phyloP scores from a whole-genome alignment of 1,284 basidiomycete species.

The Pseudozyma thailandica region DNA sequence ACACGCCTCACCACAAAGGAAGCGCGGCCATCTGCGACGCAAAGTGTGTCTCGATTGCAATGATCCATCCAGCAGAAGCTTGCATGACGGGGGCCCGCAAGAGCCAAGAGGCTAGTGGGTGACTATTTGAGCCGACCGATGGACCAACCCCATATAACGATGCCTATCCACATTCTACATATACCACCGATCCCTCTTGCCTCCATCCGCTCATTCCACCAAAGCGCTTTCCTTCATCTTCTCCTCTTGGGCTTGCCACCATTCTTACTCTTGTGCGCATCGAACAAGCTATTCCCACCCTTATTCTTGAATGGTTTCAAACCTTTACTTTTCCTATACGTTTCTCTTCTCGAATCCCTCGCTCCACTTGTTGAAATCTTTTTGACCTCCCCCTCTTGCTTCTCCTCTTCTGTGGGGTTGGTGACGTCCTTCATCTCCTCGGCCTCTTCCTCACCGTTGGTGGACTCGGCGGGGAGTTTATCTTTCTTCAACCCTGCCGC shows the following conservation, averaged over 20 bases:
- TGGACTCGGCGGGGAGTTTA: constrained; percentile 68
- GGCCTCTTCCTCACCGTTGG: constrained; percentile 70
- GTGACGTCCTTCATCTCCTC: constrained; percentile 69
- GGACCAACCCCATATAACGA: too few species aligned
- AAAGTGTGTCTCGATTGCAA: too few species aligned
- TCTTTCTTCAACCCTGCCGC: constrained; percentile 34
- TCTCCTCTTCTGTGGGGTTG: constrained; percentile 55
- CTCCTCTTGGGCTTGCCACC: constrained; percentile 56
- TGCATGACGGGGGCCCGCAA: too few species aligned
- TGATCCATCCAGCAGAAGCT: too few species aligned
- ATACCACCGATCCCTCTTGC: too few species aligned
- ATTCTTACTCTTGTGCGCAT: constrained; percentile 51
- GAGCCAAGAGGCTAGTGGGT: too few species aligned
- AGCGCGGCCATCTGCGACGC: too few species aligned
- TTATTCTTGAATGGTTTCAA: constrained; percentile 51
- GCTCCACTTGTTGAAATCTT: constrained; percentile 61
- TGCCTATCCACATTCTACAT: too few species aligned
- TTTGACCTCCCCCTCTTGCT: not conserved
- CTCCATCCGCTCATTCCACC: too few species aligned
- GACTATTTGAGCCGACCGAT: too few species aligned
- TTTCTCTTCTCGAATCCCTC: constrained; percentile 57
- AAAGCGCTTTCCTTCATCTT: too few species aligned
- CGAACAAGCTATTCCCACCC: constrained; percentile 38
- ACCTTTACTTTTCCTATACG: constrained; percentile 51
- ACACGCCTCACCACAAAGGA: too few species aligned